Percentiles rank a stretch among this genome's conserved stretches.
Conservation (phyloP, 1,284 basidiomycete species). For the Leccinum pachyderme region DNA sequence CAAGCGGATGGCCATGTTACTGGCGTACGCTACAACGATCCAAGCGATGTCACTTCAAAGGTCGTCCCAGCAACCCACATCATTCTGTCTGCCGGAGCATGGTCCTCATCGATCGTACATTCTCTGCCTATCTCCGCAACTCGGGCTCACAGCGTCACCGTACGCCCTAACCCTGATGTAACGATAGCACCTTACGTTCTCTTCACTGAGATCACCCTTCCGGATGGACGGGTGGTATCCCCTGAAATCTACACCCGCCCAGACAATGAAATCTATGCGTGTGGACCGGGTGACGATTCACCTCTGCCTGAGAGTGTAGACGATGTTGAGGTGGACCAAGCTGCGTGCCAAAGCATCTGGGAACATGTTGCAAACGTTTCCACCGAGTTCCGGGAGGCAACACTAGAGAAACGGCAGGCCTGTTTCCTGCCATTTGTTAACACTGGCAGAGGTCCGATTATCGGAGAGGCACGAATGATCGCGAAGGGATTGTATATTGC, state of each 20-base stretch:
- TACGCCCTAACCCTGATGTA: constrained; percentile 44
- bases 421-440: constrained; percentile 64
- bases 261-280: constrained; percentile 66
- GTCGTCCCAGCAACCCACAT: constrained; percentile 59
- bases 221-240: constrained; percentile 32
- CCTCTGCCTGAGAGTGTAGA: constrained; percentile 60
- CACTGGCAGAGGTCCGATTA: constrained; percentile 54
- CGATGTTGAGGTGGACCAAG: constrained; percentile 52
- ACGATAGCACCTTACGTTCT: constrained; percentile 61
- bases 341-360: constrained; percentile 53
- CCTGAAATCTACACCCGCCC: constrained; percentile 75
- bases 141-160: constrained; percentile 68
- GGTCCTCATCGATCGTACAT: constrained; percentile 65
- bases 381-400: constrained; percentile 48
- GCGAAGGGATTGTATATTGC: constrained; percentile 59
- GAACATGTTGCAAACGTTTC: constrained; percentile 60
- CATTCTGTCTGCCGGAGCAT: constrained; percentile 81
- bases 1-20: constrained; percentile 43
- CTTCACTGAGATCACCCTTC: constrained; percentile 58
- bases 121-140: constrained; percentile 55
- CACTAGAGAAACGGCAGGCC: constrained; percentile 56
- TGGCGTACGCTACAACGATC: constrained; percentile 51
- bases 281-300: constrained; percentile 62
- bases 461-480: constrained; percentile 50
- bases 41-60: constrained; percentile 30